Conservation (phyloP, 371 early-diverging fungal genomes). For the Mucor velutinosus region DNA sequence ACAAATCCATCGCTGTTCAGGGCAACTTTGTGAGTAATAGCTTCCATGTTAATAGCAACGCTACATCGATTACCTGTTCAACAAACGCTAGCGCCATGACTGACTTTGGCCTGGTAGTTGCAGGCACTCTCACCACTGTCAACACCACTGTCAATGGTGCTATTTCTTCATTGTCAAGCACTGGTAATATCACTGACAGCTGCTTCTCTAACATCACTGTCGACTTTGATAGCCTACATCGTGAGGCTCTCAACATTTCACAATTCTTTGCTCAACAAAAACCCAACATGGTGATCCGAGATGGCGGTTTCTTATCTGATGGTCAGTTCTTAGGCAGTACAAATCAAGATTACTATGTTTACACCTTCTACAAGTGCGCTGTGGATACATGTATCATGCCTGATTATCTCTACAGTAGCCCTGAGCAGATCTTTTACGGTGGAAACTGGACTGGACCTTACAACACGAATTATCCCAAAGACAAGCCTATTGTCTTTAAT, state of each 20-base stretch:
- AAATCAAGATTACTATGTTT: conserved; percentile 4
- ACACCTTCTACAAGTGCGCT: conserved; percentile 8
- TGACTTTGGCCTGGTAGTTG: background rate
- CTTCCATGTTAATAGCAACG: background rate
- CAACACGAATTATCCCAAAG: conserved; percentile 6
- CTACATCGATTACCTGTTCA: background rate
- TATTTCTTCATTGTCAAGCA: background rate
- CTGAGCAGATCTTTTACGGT: conserved; percentile 12
- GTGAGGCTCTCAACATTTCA: conserved; percentile 3
- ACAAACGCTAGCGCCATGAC: background rate
- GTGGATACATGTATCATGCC: conserved; percentile 1
- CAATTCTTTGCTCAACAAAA: conserved; percentile 7
- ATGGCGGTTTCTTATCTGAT: conserved; percentile 16
- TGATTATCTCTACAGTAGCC: conserved; percentile 12
- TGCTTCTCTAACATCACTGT: background rate
- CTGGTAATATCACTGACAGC: background rate
- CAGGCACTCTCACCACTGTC: background rate
- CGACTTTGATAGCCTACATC: background rate
- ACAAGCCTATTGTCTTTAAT: conserved; percentile 14
- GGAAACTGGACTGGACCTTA: conserved; percentile 18
- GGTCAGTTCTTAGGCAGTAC: conserved; percentile 2
- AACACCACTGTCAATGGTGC: conserved; percentile 9
- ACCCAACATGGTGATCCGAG: conserved; percentile 15
- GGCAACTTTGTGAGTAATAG: conserved; percentile 3
- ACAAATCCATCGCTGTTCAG: conserved; percentile 6